phyloP scores from a whole-genome alignment of 495 filamentous ascomycete species.

The Cairneyella variabilis region DNA sequence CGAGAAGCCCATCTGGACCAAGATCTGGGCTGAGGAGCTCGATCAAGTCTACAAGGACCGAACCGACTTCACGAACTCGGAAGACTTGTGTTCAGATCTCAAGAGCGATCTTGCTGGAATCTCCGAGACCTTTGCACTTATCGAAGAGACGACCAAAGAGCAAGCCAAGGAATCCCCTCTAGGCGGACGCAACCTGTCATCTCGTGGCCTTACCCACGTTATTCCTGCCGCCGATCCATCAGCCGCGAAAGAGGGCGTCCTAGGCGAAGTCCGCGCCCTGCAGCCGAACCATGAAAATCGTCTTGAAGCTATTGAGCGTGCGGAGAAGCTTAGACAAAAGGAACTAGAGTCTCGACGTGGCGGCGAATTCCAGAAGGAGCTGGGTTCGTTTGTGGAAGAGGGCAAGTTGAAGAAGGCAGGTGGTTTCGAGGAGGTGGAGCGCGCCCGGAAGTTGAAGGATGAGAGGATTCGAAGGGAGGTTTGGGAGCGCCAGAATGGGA shows the following conservation, averaged over 20 bases:
- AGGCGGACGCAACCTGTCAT: constrained; percentile 45
- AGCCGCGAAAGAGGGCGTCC: constrained; percentile 82
- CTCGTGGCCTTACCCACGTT: constrained; percentile 57
- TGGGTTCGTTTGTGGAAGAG: constrained; percentile 84
- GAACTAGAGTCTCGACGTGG: constrained; percentile 76
- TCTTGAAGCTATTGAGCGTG: constrained; percentile 91
- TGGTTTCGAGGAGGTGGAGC: constrained; percentile 89
- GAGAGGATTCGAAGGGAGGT: constrained; percentile 82
- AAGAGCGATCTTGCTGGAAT: constrained; percentile 95
- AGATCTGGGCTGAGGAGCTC: constrained; percentile 97
- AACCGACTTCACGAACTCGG: constrained; percentile 89
- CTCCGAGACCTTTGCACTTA: constrained; percentile 83
- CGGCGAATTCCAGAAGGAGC: constrained; percentile 83
- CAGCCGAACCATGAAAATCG: constrained; percentile 93
- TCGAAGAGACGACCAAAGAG: constrained; percentile 95
- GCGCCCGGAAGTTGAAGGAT: constrained; percentile 78
- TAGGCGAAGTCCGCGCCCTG: constrained; percentile 90
- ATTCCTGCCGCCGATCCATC: constrained; percentile 65
- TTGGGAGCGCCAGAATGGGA: constrained; percentile 66
- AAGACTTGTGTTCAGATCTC: constrained; percentile 87
- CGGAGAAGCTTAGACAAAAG: constrained; percentile 81
- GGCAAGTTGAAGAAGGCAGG: constrained; percentile 93
- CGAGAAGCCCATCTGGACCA: constrained; percentile 95
- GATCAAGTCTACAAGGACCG: constrained; percentile 92
- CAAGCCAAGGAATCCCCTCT: constrained; percentile 71